Conservation (phyloP, 2,329 filamentous ascomycete genomes). For the Colletotrichum limetticola region DNA sequence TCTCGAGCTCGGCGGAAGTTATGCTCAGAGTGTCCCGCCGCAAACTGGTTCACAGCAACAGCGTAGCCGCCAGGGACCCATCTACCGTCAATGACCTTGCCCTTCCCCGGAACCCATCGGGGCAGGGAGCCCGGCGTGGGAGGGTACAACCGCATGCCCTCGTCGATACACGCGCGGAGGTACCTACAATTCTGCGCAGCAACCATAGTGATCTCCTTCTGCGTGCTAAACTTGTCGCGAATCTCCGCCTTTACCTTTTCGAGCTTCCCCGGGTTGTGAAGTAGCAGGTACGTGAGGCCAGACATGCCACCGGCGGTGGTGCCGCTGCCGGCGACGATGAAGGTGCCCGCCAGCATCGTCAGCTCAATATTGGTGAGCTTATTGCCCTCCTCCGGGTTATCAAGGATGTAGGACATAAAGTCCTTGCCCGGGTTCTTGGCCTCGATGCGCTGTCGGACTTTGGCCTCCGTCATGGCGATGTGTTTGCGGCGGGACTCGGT, state of each 20-base stretch:
- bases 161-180: neutral
- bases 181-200: neutral
- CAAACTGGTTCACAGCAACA: conserved; percentile 3
- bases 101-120: neutral
- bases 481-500: neutral
- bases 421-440: neutral
- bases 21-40: neutral
- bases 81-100: neutral
- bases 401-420: conserved; percentile 2
- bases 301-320: conserved; percentile 8
- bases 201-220: neutral
- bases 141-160: conserved; percentile 9
- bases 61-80: conserved; percentile 2
- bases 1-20: neutral
- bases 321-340: conserved; percentile 3
- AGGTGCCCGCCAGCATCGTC: conserved; percentile 11
- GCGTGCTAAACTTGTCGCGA: neutral
- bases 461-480: neutral
- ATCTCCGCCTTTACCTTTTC: conserved; percentile 1
- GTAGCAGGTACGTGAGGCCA: conserved; percentile 2
- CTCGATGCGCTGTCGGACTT: neutral
- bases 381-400: neutral
- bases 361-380: conserved; percentile 1
- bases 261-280: neutral
- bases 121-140: conserved; percentile 3